Conservation (phyloP, 1,284 basidiomycete genomes). For the Gymnopus androsaceus region DNA sequence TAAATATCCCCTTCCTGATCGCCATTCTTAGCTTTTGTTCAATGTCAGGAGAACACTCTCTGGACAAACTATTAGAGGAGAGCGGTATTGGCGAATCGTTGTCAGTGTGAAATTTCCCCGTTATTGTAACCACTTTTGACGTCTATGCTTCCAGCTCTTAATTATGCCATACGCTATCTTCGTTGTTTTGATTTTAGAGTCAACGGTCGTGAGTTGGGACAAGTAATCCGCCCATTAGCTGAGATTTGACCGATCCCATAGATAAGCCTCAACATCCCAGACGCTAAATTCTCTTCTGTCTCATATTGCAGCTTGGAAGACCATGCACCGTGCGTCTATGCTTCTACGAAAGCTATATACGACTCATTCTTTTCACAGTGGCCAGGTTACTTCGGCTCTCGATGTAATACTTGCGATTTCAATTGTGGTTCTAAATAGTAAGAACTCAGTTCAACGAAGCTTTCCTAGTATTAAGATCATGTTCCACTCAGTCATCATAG, state of each 20-base stretch:
- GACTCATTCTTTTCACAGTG: neutral
- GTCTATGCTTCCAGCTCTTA: neutral
- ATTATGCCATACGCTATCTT: slow-evolving; percentile 5
- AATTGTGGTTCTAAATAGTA: slow-evolving; percentile 6
- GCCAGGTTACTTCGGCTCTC: slow-evolving; percentile 2
- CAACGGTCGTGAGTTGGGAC: slow-evolving; percentile 1
- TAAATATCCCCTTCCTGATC: no score
- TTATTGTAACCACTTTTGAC: neutral
- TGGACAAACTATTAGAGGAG: neutral
- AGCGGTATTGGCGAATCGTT: neutral
- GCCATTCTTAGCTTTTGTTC: slow-evolving; percentile 10
- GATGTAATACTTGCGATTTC: neutral
- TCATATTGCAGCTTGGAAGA: slow-evolving; percentile 9
- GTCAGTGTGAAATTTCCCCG: neutral
- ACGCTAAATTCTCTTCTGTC: neutral
- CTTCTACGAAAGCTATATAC: no score
- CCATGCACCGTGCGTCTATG: slow-evolving; percentile 7
- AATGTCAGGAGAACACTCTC: neutral
- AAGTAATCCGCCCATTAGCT: no score
- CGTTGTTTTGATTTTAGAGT: neutral
- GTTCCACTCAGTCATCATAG: neutral
- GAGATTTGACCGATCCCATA: neutral
- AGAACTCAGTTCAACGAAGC: neutral
- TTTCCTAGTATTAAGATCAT: no score
- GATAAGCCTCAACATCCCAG: neutral